phyloP scores from a whole-genome alignment of 345 rosid species.

The Aethionema arabicum region DNA sequence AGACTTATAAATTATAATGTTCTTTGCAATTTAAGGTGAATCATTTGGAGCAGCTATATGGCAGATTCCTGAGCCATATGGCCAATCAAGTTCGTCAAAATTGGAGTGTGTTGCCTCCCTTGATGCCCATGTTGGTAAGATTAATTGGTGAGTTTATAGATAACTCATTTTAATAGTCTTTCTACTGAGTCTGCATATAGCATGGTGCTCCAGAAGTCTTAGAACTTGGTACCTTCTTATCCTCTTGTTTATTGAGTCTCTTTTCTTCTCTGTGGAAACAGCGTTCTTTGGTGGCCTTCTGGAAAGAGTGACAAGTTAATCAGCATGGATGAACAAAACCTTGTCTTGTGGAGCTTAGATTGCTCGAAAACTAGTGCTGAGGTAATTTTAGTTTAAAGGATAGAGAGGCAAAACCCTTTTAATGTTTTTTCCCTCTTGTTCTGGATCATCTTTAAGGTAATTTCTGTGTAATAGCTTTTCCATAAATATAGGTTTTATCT shows the following conservation, averaged over 20 bases:
- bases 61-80: slow-evolving; percentile 97
- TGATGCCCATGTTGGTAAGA: slow-evolving; percentile 70
- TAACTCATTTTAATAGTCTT: not conserved
- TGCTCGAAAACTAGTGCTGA: slow-evolving; percentile 64
- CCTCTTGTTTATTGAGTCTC: not conserved
- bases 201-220: not conserved
- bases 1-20: slow-evolving; percentile 15
- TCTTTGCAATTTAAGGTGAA: slow-evolving; percentile 51
- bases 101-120: slow-evolving; percentile 72
- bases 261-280: slow-evolving; percentile 29
- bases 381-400: slow-evolving; percentile 40
- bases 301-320: slow-evolving; percentile 76
- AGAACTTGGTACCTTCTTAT: not conserved
- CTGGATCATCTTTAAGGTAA: not conserved
- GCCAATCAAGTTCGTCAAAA: slow-evolving; percentile 78
- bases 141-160: slow-evolving; percentile 60
- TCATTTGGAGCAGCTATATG: slow-evolving; percentile 86
- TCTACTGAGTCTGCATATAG: not conserved
- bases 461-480: not conserved
- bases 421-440: not conserved
- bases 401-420: not conserved
- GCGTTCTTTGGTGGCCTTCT: slow-evolving; percentile 81
- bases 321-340: slow-evolving; percentile 80
- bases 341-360: slow-evolving; percentile 77
- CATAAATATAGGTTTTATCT: slow-evolving; percentile 56